These are phyloP conservation scores for Annona squamosa DNA, from an alignment of 164 flowering plant genomes.

Conservation along the genomic window DNA sequence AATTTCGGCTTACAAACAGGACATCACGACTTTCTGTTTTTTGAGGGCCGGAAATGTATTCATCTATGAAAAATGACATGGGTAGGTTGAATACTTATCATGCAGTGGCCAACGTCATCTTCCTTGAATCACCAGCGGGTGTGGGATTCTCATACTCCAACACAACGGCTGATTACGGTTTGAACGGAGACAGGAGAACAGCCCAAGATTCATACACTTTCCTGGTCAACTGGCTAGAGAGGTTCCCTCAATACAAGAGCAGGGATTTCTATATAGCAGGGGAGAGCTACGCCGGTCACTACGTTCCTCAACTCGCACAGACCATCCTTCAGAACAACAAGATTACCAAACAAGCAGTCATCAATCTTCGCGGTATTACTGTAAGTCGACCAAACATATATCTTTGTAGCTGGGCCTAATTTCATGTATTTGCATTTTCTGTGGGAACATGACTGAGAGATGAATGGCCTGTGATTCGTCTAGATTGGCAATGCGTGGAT, in stretches of 20 bases:
- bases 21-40: not conserved
- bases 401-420: too few relatives aligned
- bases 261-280: conserved; percentile 39
- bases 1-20: too few relatives aligned
- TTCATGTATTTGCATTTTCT: not conserved
- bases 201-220: conserved; percentile 31
- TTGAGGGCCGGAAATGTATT: not conserved
- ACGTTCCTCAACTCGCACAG: conserved; percentile 41
- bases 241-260: conserved; percentile 35
- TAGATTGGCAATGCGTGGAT: conserved; percentile 35
- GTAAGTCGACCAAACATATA: conserved; percentile 12
- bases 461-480: not conserved
- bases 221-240: conserved; percentile 34
- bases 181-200: conserved; percentile 30
- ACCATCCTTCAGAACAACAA: conserved; percentile 20
- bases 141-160: conserved; percentile 47
- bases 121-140: conserved; percentile 40
- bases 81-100: not conserved
- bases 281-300: conserved; percentile 46
- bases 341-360: conserved; percentile 17
- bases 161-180: conserved; percentile 25
- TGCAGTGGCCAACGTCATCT: conserved; percentile 36
- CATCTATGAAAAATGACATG: not conserved
- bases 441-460: not conserved
- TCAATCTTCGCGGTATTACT: conserved; percentile 30